Evolutionary conservation across 176 grass and related monocot species (phyloP).

Genomic region (Pontederia crassipes): DNA sequence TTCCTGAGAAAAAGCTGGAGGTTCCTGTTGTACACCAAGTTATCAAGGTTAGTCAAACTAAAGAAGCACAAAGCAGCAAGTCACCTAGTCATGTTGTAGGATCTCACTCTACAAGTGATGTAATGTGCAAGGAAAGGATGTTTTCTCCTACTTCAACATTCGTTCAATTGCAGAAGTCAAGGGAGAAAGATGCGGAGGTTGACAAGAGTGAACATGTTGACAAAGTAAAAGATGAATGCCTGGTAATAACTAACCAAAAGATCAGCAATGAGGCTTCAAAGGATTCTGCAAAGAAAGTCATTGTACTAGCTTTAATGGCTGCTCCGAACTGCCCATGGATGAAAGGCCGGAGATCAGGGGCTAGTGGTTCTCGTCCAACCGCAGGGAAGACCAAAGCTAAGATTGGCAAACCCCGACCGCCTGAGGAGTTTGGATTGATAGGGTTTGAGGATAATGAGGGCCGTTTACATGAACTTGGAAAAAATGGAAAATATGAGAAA

Average conservation of each 20-base stretch:
- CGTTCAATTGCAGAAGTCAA: constrained; percentile 2
- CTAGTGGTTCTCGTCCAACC: neutral
- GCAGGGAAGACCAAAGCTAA: constrained; percentile 18
- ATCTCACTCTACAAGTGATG: too few relatives aligned
- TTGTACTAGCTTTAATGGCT: constrained; percentile 47
- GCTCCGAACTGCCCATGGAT: constrained; percentile 34
- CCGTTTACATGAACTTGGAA: neutral
- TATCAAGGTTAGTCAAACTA: neutral
- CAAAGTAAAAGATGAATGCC: constrained; percentile 4
- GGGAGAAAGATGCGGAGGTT: constrained; percentile 5
- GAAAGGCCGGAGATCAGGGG: constrained; percentile 19
- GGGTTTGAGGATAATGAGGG: neutral
- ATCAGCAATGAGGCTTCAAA: constrained; percentile 11
- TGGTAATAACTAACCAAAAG: constrained; percentile 7
- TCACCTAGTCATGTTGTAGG: neutral
- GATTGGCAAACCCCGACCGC: constrained; percentile 8
- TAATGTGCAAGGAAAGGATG: neutral
- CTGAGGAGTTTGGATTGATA: constrained; percentile 11
- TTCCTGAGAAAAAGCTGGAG: neutral
- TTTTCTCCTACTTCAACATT: neutral
- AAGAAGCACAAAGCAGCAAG: constrained; percentile 6
- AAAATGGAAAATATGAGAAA: constrained; percentile 11
- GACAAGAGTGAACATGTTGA: constrained; percentile 3
- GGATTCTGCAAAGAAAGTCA: constrained; percentile 2
- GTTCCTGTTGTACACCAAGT: neutral